phyloP scores from a whole-genome alignment of 176 grass and related monocot species.

The Puya raimondii region DNA sequence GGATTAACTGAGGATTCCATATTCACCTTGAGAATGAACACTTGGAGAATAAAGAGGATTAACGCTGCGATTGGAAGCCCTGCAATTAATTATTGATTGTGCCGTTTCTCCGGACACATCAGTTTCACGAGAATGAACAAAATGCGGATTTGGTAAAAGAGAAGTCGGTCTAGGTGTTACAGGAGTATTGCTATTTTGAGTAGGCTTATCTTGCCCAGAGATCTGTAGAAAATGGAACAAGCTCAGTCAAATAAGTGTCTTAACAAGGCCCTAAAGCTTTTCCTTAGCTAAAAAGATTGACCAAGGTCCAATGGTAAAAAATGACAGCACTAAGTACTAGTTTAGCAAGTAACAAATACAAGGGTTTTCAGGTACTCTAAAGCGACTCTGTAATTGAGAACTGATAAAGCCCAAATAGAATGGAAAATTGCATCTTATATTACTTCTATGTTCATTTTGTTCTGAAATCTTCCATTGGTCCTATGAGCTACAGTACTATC shows the following conservation, averaged over 20 bases:
- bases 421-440: not conserved
- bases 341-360: not conserved
- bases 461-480: not conserved
- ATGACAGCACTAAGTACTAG: too few species aligned
- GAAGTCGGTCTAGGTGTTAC: slow-evolving; percentile 44
- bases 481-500: not conserved
- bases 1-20: slow-evolving; percentile 21
- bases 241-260: slow-evolving; percentile 13
- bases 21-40: slow-evolving; percentile 26
- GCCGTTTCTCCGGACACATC: slow-evolving; percentile 16
- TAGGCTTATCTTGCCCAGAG: slow-evolving; percentile 77
- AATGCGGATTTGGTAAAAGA: slow-evolving; percentile 32
- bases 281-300: not conserved
- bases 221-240: slow-evolving; percentile 46
- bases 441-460: not conserved
- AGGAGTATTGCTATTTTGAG: slow-evolving; percentile 38
- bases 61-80: slow-evolving; percentile 29
- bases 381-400: not conserved
- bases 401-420: not conserved
- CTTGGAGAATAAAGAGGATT: slow-evolving; percentile 35
- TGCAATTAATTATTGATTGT: slow-evolving; percentile 28
- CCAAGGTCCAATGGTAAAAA: too few species aligned
- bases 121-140: slow-evolving; percentile 30
- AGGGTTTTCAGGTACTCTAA: not conserved
- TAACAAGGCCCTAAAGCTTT: slow-evolving; percentile 5